These are phyloP conservation scores for Hymenoscyphus fructigenus DNA, from an alignment of 2,329 filamentous ascomycete genomes.

Conservation along the genomic window DNA sequence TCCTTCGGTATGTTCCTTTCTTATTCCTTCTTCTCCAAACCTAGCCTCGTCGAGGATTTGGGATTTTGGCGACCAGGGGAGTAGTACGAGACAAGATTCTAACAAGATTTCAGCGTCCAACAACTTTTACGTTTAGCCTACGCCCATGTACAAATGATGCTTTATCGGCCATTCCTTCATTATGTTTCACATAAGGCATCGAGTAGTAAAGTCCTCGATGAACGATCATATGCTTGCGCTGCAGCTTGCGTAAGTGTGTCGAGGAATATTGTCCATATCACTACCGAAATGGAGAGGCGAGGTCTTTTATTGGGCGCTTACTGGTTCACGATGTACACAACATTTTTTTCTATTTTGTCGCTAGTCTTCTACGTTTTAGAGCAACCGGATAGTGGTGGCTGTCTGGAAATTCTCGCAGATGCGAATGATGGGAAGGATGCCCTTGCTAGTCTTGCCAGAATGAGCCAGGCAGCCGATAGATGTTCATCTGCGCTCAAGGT, in stretches of 20 bases:
- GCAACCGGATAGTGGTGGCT: constrained; percentile 72
- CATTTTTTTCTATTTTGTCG: constrained; percentile 78
- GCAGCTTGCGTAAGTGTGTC: constrained; percentile 60
- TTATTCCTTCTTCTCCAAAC: not conserved
- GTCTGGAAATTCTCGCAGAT: constrained; percentile 79
- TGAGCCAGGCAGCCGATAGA: constrained; percentile 84
- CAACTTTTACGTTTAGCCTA: constrained; percentile 78
- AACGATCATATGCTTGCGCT: constrained; percentile 74
- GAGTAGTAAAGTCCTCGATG: constrained; percentile 61
- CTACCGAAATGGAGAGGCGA: constrained; percentile 72
- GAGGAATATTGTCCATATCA: constrained; percentile 76
- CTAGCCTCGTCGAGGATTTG: not conserved
- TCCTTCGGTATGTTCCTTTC: constrained; percentile 64
- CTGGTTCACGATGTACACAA: constrained; percentile 84
- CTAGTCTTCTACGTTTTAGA: constrained; percentile 78
- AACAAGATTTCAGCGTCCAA: constrained; percentile 51
- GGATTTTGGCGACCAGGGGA: not conserved
- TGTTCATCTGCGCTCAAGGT: constrained; percentile 78
- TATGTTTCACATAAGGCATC: constrained; percentile 69
- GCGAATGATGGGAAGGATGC: constrained; percentile 82
- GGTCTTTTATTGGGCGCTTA: constrained; percentile 76
- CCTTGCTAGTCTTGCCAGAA: constrained; percentile 73
- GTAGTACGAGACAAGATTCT: constrained; percentile 15
- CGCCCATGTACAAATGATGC: constrained; percentile 77
- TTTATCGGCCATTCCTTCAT: constrained; percentile 81